Evolutionary conservation across 306 rosid species (phyloP).

Genomic region (Cucurbita argyrosperma): DNA sequence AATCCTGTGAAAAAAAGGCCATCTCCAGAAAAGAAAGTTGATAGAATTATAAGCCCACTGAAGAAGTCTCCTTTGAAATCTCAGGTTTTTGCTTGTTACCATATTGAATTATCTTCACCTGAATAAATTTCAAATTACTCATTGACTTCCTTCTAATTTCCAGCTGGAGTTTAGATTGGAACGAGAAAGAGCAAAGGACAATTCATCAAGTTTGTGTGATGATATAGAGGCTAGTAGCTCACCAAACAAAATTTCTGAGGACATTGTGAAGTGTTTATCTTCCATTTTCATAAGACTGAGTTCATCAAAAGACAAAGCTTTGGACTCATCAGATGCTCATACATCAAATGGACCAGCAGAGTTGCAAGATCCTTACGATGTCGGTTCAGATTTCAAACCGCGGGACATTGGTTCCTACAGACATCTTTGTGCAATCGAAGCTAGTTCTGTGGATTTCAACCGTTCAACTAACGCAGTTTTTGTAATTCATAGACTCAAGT

Average conservation of each 20-base stretch:
- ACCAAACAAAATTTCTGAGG: constrained; percentile 66
- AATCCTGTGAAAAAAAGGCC: constrained; percentile 37
- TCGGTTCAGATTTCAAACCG: constrained; percentile 30
- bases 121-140: neutral
- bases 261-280: constrained; percentile 59
- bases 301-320: constrained; percentile 36
- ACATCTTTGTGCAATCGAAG: constrained; percentile 44
- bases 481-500: constrained; percentile 65
- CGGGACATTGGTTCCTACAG: constrained; percentile 56
- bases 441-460: constrained; percentile 47
- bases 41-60: constrained; percentile 27
- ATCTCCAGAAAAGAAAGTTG: constrained; percentile 45
- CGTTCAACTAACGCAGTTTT: constrained; percentile 42
- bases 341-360: constrained; percentile 25
- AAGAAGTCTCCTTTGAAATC: constrained; percentile 38
- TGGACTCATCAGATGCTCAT: constrained; percentile 9
- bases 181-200: constrained; percentile 38
- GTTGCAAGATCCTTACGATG: constrained; percentile 61
- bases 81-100: constrained; percentile 26
- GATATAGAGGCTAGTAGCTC: constrained; percentile 31
- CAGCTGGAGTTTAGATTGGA: constrained; percentile 52
- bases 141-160: neutral
- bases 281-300: constrained; percentile 45
- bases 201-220: constrained; percentile 30
- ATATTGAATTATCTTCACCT: constrained; percentile 6